Conservation (phyloP, 805 yeast species). For the Komagataella phaffii region DNA sequence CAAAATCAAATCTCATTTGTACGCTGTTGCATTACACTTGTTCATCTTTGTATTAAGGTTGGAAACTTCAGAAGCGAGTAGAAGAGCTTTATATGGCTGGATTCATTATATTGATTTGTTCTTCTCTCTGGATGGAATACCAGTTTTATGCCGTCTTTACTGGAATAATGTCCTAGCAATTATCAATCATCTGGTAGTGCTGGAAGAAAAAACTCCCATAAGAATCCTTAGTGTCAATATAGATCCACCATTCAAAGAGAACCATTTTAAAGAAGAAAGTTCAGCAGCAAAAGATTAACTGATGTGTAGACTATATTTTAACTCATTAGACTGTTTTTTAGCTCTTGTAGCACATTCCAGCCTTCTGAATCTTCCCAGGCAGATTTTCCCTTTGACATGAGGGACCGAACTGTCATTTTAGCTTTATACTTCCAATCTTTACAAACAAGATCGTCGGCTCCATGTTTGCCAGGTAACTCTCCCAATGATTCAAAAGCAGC, state of each 20-base stretch:
- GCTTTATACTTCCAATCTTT: slow-evolving; percentile 88
- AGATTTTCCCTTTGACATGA: slow-evolving; percentile 66
- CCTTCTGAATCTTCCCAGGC: slow-evolving; percentile 75
- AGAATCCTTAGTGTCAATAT: not conserved
- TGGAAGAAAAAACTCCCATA: not conserved
- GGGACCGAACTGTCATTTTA: slow-evolving; percentile 51
- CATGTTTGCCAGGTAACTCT: slow-evolving; percentile 66
- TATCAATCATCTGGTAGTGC: not conserved
- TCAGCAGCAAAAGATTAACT: not conserved
- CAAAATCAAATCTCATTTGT: slow-evolving; percentile 9
- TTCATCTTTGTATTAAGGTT: slow-evolving; percentile 24
- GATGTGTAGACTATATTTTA: slow-evolving; percentile 1
- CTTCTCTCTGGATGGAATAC: slow-evolving; percentile 8
- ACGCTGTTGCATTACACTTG: slow-evolving; percentile 19
- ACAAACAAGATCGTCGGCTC: slow-evolving; percentile 77
- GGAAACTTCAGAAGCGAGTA: slow-evolving; percentile 22
- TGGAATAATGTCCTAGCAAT: not conserved
- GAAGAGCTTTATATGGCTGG: slow-evolving; percentile 14
- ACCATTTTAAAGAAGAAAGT: slow-evolving; percentile 1
- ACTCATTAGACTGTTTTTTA: slow-evolving; percentile 22
- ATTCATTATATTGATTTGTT: slow-evolving; percentile 10
- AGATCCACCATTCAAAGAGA: not conserved
- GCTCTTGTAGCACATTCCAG: slow-evolving; percentile 48
- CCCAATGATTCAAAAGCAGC: slow-evolving; percentile 85
- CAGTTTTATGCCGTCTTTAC: not conserved